Conservation (phyloP, 2,329 filamentous ascomycete genomes). For the Aspergillus persii region DNA sequence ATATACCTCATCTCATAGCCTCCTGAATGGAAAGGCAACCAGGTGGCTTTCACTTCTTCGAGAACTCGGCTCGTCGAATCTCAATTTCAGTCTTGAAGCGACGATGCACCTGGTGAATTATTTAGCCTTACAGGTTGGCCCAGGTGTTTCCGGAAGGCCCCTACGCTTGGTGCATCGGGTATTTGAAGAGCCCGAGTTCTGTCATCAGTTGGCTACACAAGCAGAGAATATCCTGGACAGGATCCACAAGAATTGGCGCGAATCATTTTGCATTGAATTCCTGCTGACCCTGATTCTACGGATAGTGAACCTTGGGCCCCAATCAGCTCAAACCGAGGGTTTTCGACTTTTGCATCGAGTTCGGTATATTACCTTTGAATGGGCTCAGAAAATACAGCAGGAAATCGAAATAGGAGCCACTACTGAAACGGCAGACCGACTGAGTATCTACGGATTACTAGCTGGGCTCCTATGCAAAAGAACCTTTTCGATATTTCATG, state of each 20-base stretch:
- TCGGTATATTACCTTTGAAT: neutral
- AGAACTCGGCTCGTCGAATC: conserved; percentile 1
- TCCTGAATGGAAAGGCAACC: neutral
- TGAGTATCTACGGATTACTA: neutral
- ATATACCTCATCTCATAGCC: neutral
- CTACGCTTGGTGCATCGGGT: neutral
- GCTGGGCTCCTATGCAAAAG: neutral
- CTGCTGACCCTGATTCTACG: neutral
- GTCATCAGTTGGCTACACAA: neutral
- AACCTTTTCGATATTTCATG: neutral
- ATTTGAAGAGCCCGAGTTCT: neutral
- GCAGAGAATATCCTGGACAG: neutral
- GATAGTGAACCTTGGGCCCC: neutral
- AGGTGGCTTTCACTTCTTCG: neutral
- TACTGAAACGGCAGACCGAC: neutral
- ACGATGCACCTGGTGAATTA: neutral
- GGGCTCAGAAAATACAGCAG: neutral
- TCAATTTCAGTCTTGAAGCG: neutral
- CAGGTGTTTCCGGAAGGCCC: neutral
- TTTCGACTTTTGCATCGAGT: neutral
- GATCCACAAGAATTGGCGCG: conserved; percentile 1
- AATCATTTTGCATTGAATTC: neutral
- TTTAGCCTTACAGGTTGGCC: neutral
- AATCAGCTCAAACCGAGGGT: neutral
- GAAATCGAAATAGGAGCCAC: neutral